phyloP scores from a whole-genome alignment of 1,284 basidiomycete genomes.

The Sporisorium exsertum region DNA sequence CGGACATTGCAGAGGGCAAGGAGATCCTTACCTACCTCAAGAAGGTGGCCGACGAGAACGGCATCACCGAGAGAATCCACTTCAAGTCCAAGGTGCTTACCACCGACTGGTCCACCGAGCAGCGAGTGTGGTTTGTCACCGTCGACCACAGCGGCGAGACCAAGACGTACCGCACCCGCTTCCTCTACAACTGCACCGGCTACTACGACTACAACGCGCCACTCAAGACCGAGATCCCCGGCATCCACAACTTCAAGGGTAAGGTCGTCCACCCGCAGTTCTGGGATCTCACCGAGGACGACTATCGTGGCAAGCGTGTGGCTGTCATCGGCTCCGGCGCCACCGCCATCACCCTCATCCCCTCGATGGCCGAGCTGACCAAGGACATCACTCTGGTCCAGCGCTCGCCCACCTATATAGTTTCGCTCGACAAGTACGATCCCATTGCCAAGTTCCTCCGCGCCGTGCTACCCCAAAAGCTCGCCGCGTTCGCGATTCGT shows the following conservation, averaged over 20 bases:
- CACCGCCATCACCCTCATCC: conserved; percentile 66
- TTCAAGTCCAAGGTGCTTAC: conserved; percentile 52
- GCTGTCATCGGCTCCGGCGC: conserved; percentile 67
- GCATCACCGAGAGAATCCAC: conserved; percentile 56
- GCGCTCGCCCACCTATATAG: conserved; percentile 66
- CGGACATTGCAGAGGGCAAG: conserved; percentile 61
- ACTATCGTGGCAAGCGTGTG: conserved; percentile 66
- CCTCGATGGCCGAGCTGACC: conserved; percentile 55
- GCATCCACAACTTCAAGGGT: conserved; percentile 64
- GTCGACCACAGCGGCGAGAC: conserved; percentile 35
- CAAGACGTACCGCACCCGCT: conserved; percentile 46
- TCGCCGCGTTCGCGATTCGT: conserved; percentile 47
- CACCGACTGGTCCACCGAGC: conserved; percentile 51
- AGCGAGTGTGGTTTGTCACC: conserved; percentile 56
- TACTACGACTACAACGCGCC: conserved; percentile 65
- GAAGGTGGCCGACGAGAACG: conserved; percentile 56
- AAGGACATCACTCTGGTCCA: conserved; percentile 67
- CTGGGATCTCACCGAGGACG: conserved; percentile 55
- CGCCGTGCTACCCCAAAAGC: conserved; percentile 49
- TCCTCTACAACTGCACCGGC: conserved; percentile 58
- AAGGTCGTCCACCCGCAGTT: conserved; percentile 65
- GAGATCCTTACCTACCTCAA: conserved; percentile 63
- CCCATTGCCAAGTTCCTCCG: conserved; percentile 55
- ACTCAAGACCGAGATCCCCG: conserved; percentile 62
- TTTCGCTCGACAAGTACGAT: conserved; percentile 60